Evolutionary conservation across 768 basidiomycete genomes (phyloP), one percentile per base, ranked within the genome.

Genomic region (Pleurotus cornucopiae): DNA sequence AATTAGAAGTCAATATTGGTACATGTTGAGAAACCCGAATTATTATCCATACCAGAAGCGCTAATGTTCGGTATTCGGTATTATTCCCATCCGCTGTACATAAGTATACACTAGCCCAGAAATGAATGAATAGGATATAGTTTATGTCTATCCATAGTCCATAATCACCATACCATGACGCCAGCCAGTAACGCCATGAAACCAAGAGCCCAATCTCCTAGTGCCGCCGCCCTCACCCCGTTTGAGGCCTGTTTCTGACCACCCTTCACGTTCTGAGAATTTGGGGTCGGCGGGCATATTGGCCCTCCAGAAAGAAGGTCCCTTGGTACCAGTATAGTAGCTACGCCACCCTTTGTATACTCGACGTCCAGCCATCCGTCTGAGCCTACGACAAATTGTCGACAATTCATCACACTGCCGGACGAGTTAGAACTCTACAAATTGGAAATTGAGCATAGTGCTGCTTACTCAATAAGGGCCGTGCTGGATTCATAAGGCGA

Each of bases 311-410:
- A 57, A 41, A 77, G 69, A 16, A 63, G 55, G 7, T 65, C 57
- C 23, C 71, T 64, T 4, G 81, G 82, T 2, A 81, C 69, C 21
- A 89, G 75, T 51, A 89, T 72, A 39, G 78, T 75, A 2, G 88
- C 76, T 13, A 74, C 71, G 37, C 88, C 89, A 23, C 89, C 88
- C 52, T 71, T 72, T 6, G 76, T 77, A 64, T 91, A 91, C 58
- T 84, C 71, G 20, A 83, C 78, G 21, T 80, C 74, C 49, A 92
- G 62, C 37, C 75, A 81, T 40, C 86, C 85, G 46, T 77, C 73
- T 41, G 87, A 82, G 25, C 87, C 89, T 6, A 89, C 82, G 16
- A 76, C 81, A 76, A 81, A 85, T 67, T 88, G 84, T 38, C 69
- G 66, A 67, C 89, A 91, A 2, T 80, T 80, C 18, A 90, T 64